Base-by-base conservation (phyloP, 768 basidiomycete genomes). In the Pisolithus sp. region DNA sequence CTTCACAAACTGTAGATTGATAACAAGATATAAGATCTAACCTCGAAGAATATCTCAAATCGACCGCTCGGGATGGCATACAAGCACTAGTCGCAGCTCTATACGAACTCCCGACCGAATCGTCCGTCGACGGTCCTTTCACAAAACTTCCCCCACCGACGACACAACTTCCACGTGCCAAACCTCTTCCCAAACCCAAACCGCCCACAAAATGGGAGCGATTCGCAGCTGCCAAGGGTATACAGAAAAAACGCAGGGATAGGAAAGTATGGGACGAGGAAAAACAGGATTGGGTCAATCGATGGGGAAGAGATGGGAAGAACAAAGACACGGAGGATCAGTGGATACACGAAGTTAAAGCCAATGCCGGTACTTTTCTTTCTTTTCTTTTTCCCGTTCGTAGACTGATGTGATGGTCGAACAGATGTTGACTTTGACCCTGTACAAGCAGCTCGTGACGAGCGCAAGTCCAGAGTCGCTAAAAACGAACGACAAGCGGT, bases 121-220 rank as follows among this genome's bases (percentile, higher is more conserved):
- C 82, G 9, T 86, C 89, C 12, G 74, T 78, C 18, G 87, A 91
- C 54, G 94, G 94, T 1, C 91, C 91, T 0, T 75, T 92, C 46
- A 90, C 87, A 1, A n/a, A 81, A 51, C 85, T 96, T 3, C 94
- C 95, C 0, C 62, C 81, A 1, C 87, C 90, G 2, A 80, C 76
- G 2, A 89, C 86, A 24, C 73, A 75, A 44, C 79, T 98, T 1
- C 96, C 96, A 0, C 81, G 96, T 21, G 79, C 93, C 28, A 98
- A 99, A 66, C 91, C 89, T 0, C 75, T 98, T 2, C 96, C 94
- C 0, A 94, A 93, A 62, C 87, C 89, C 2, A 96, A 95, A 70
- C 85, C 86, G 8, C 82, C 78, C 31, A 98, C 95, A 7, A 98
- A 96, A 69, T 99, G 96, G 96, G 91, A 98, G 73, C 76, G 81